A percentile compares a stretch with the other conserved stretches of the same genome.
Evolutionary conservation across 225 moss, liverwort and hornwort species (phyloP).

Genomic region (Physcomitrium patens): DNA sequence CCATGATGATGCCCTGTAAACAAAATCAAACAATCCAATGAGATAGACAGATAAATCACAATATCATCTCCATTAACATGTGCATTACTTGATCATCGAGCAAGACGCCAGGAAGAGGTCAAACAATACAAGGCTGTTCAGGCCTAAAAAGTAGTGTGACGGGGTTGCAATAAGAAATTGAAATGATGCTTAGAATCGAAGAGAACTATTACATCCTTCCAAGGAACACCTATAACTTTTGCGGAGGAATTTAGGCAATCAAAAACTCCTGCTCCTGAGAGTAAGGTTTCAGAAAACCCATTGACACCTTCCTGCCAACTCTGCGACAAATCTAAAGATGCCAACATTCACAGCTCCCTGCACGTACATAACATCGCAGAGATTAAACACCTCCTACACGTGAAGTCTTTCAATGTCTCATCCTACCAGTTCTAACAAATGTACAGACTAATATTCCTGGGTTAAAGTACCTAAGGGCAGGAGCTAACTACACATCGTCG

Average conservation of each 20-base stretch:
- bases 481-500: neutral
- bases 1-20: slow-evolving; percentile 49
- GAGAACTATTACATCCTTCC: neutral
- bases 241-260: neutral
- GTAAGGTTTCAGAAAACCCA: too few species aligned
- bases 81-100: neutral
- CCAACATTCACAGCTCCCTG: neutral
- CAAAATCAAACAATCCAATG: slow-evolving; percentile 32
- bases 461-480: neutral
- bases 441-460: neutral
- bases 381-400: neutral
- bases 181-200: neutral
- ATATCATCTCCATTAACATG: slow-evolving; percentile 4
- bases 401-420: neutral
- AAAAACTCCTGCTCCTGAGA: slow-evolving; percentile 2
- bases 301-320: too few species aligned
- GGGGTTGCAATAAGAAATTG: slow-evolving; percentile 18
- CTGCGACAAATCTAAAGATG: too few species aligned
- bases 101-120: neutral
- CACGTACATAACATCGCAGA: neutral
- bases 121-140: neutral
- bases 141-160: neutral
- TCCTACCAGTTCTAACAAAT: neutral
- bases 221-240: neutral
- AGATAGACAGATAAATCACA: slow-evolving; percentile 29